Evolutionary conservation across 2,329 filamentous ascomycete genomes (phyloP).

Genomic region (Penicillium sp.): DNA sequence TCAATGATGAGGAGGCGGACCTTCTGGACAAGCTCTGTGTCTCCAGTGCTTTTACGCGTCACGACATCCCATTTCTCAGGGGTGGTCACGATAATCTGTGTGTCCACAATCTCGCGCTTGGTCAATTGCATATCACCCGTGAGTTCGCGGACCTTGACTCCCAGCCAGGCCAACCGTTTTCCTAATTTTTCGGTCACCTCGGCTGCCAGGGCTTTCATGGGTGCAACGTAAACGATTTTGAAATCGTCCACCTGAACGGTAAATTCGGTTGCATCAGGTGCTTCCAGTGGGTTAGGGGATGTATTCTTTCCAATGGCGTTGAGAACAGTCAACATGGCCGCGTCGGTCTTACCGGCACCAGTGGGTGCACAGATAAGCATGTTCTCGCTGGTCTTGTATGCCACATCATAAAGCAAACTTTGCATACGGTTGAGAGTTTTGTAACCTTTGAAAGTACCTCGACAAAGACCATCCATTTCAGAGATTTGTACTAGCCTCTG

Average conservation of each 20-base stretch:
- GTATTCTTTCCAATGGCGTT: slow-evolving; percentile 88
- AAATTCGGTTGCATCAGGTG: slow-evolving; percentile 74
- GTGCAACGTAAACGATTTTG: slow-evolving; percentile 98
- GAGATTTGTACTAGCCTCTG: slow-evolving; percentile 77
- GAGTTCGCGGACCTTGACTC: slow-evolving; percentile 86
- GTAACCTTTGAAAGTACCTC: slow-evolving; percentile 91
- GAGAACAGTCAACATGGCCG: slow-evolving; percentile 93
- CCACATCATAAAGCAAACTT: slow-evolving; percentile 91
- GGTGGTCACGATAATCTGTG: slow-evolving; percentile 97
- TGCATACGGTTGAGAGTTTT: slow-evolving; percentile 96
- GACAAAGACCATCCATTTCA: slow-evolving; percentile 85
- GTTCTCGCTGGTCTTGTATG: slow-evolving; percentile 94
- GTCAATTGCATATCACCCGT: slow-evolving; percentile 99
- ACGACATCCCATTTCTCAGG: slow-evolving; percentile 99
- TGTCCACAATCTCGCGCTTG: slow-evolving; percentile 92
- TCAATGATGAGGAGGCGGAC: slow-evolving; percentile 95
- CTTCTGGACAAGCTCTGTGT: slow-evolving; percentile 97
- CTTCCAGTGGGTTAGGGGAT: slow-evolving; percentile 74
- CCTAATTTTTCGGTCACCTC: slow-evolving; percentile 95
- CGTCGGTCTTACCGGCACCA: slow-evolving; percentile 97
- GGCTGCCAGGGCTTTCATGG: slow-evolving; percentile 97
- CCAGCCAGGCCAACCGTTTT: slow-evolving; percentile 89
- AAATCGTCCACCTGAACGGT: slow-evolving; percentile 83
- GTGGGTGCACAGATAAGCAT: slow-evolving; percentile 99
- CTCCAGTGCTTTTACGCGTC: slow-evolving; percentile 92